phyloP scores from a whole-genome alignment of 1,284 basidiomycete species.

The Cutaneotrichosporon mucoides region DNA sequence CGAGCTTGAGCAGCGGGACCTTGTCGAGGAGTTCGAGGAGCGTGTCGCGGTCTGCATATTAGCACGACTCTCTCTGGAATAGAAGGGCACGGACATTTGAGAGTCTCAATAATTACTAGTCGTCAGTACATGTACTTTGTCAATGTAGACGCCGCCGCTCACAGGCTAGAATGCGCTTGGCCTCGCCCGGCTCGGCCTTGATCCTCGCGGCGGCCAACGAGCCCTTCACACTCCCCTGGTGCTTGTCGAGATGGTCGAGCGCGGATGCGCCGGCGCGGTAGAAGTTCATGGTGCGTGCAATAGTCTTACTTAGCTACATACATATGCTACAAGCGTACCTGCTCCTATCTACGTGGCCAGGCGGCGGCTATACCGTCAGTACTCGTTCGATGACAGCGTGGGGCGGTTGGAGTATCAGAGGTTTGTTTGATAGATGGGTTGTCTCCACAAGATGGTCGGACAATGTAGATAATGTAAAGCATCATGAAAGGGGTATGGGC shows the following conservation, averaged over 20 bases:
- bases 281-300: constrained; percentile 69
- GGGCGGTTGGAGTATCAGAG: constrained; percentile 22
- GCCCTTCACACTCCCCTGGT: constrained; percentile 69
- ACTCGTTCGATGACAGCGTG: background rate
- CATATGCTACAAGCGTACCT: constrained; percentile 9
- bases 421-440: constrained; percentile 25
- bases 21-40: constrained; percentile 58
- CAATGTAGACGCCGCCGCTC: constrained; percentile 14
- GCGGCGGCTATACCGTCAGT: background rate
- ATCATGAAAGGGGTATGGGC: constrained; percentile 31
- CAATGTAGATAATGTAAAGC: constrained; percentile 50
- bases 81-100: constrained; percentile 65
- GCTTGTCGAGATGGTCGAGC: constrained; percentile 76
- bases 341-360: background rate
- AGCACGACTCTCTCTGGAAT: background rate
- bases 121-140: background rate
- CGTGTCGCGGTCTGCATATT: constrained; percentile 52
- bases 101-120: constrained; percentile 73
- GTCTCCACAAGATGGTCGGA: constrained; percentile 41
- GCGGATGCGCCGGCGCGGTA: constrained; percentile 80
- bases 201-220: constrained; percentile 41
- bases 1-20: constrained; percentile 67
- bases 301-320: constrained; percentile 7
- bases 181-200: constrained; percentile 56
- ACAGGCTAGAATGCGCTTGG: constrained; percentile 58